Conservation (phyloP, 371 early-diverging fungal species). For the Capillidium heterosporum region DNA sequence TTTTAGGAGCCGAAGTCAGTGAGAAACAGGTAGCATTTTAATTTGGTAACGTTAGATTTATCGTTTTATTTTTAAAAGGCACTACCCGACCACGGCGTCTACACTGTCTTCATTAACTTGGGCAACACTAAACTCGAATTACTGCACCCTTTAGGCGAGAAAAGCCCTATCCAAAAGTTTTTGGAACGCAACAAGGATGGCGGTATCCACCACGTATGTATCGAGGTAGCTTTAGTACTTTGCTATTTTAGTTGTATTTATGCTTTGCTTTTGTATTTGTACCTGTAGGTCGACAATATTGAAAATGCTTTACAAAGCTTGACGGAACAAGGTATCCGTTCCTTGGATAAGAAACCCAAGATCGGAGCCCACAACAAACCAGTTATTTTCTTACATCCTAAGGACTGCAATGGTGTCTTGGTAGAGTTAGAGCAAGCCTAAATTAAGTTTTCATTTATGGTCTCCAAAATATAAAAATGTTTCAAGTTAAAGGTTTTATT, state of each 20-base stretch:
- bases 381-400: constrained; percentile 64
- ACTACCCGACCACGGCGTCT: constrained; percentile 62
- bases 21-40: constrained; percentile 23
- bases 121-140: constrained; percentile 70
- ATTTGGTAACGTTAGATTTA: neutral
- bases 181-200: constrained; percentile 53
- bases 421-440: constrained; percentile 42
- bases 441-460: neutral
- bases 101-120: constrained; percentile 59
- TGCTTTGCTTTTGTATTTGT: constrained; percentile 35
- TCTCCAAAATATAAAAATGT: neutral
- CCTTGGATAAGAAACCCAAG: constrained; percentile 45
- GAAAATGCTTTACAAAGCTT: constrained; percentile 32
- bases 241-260: neutral
- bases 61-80: constrained; percentile 16
- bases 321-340: constrained; percentile 31
- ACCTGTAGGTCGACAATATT: constrained; percentile 51
- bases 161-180: constrained; percentile 52
- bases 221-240: constrained; percentile 21
- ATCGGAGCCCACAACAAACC: constrained; percentile 68
- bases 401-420: constrained; percentile 62
- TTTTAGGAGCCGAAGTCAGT: constrained; percentile 46
- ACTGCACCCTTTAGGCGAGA: constrained; percentile 48
- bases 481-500: too few species aligned
- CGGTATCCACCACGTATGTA: constrained; percentile 64